Evolutionary conservation across 805 yeast genomes (phyloP), one percentile per base, ranked within the genome.

Genomic region (Yarrowia yakushimensis): DNA sequence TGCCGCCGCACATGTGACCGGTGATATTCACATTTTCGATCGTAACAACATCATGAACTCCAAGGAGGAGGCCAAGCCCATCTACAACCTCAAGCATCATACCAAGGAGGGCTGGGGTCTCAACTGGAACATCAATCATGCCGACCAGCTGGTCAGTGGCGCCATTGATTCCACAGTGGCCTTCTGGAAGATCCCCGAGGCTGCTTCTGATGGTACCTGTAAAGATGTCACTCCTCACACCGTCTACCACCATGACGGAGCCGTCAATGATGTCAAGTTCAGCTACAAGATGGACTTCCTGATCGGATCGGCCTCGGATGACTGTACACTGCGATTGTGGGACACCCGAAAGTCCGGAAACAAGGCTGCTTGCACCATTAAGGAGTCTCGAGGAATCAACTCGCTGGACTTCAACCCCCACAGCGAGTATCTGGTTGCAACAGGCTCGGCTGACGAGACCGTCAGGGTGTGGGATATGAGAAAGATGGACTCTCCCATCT

Each of bases 361-460:
- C 3, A 78, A 80, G 4, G 52, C 70, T 15, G 62, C 66, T 18
- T 27, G 63, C 75, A 75, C 28, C 23, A 71, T 77, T 25, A 77
- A 79, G 52, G 86, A 83, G 66, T 75, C 74, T 2, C 86, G 81
- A 50, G 82, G 84, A n/a, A 84, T 89, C 66, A 88, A 87, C 69
- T 80, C 88, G 1, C 81, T 87, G 48, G 82, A 81, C 43, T 87
- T 87, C 74, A 86, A 86, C 69, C 87, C 89, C 0, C 68, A 68
- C n/a, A 72, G 78, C 39, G 67, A 69, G 30, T 74, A 82, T 37
- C 71, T 89, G 63, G 78, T 88, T 52, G 92, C 86, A 13, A 87
- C 94, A 0, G 96, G 88, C 22, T 87, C 90, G 12, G 83, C 86
- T 27, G 97, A 90, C 71, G 84, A 85, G 68, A 76, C 85, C n/a